Conservation (phyloP, 768 basidiomycete genomes). For the Suillus plorans region DNA sequence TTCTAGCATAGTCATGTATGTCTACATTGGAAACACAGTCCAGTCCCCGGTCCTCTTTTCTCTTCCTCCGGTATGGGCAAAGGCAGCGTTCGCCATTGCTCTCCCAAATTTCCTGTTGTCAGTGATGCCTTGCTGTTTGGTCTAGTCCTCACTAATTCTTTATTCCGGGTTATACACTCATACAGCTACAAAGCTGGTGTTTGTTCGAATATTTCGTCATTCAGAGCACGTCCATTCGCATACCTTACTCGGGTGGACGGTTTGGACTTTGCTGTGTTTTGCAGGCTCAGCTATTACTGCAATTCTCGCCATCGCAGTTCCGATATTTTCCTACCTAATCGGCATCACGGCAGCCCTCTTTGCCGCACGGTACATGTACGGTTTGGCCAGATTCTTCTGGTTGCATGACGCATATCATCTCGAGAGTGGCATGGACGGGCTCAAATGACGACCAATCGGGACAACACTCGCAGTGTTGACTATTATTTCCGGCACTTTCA, state of each 20-base stretch:
- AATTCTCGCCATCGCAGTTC: conserved; percentile 49
- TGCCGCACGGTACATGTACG: conserved; percentile 59
- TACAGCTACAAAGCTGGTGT: conserved; percentile 54
- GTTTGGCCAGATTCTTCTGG: conserved; percentile 53
- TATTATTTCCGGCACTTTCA: conserved; percentile 48
- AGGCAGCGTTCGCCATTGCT: conserved; percentile 48
- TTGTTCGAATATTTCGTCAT: conserved; percentile 50
- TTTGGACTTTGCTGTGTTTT: conserved; percentile 47
- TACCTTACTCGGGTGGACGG: conserved; percentile 48
- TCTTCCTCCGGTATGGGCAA: conserved; percentile 48
- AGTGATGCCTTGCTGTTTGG: conserved; percentile 9
- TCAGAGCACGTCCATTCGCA: conserved; percentile 50
- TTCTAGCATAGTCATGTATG: conserved; percentile 51
- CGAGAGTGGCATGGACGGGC: conserved; percentile 33
- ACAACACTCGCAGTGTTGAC: conserved; percentile 41
- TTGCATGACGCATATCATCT: conserved; percentile 47
- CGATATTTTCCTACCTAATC: conserved; percentile 55
- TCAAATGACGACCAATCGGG: conserved; percentile 34
- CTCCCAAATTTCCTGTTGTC: conserved; percentile 53
- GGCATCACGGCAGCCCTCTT: conserved; percentile 54
- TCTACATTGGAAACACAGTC: conserved; percentile 47
- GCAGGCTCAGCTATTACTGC: conserved; percentile 36
- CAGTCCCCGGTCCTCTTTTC: conserved; percentile 48
- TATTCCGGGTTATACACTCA: conserved; percentile 47
- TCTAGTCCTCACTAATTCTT: background rate